Evolutionary conservation across 1,284 basidiomycete genomes (phyloP), one percentile per base, ranked within the genome.

Genomic region (Meripilus lineatus): DNA sequence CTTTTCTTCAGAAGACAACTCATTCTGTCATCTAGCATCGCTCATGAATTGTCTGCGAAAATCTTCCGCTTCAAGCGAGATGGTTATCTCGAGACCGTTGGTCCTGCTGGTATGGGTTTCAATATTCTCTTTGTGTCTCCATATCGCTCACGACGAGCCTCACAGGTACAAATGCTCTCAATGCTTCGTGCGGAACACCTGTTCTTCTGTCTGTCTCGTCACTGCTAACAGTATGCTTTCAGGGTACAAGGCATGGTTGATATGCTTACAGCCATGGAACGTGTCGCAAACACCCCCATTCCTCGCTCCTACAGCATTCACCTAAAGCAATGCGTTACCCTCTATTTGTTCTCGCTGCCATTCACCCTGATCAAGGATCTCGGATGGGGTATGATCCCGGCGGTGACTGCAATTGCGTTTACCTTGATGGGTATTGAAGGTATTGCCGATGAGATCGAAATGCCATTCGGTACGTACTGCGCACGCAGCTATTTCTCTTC

Each of bases 401-500:
- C 93, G 23, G 81, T 89, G 8, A 88, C 86, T 18, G 79, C 86
- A 3, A 84, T 91, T 24, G 84, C 88, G 11, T 90, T 94, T 66
- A 93, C 88, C 3, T 76, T 94, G 50, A 92, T 93, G 84, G 92
- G 91, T 10, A 86, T 95, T 43, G 93, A 95, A 66, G 91, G 91
- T 8, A 93, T 95, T 50, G 91, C 91, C 1, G 84, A 92, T 50
- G 84, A 93, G 65, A 89, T 93, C 51, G 92, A 94, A 62, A 88
- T 89, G 83, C 92, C 92, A 2, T 89, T 87, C 50, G 85, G 83
- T 83, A 50, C 46, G 72, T 64, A n/a, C 13, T 13, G 10, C 24
- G 36, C 13, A 32, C 24, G 38, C 28, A 15, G 26, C 30, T 30
- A 21, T 20, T 39, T 24, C 6, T 32, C 32, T 15, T 42, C 46